A percentile compares a stretch with the other conserved stretches of the same genome.
These are phyloP conservation scores for Linum usitatissimum DNA, from an alignment of 345 rosid genomes.

Conservation along the genomic window DNA sequence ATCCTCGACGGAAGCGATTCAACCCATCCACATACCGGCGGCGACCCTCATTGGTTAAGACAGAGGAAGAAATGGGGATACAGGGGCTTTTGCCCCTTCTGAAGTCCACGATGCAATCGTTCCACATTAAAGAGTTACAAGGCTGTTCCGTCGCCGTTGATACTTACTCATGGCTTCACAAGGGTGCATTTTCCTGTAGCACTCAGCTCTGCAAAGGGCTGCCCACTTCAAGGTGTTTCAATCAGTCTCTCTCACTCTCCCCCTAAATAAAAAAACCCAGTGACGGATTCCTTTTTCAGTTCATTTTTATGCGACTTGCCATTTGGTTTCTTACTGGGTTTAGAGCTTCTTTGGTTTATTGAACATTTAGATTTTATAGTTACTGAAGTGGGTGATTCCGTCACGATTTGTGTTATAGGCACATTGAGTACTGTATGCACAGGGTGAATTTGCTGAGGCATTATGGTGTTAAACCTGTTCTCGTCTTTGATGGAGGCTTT, in stretches of 20 bases:
- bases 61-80: conserved; percentile 42
- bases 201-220: conserved; percentile 56
- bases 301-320: background rate
- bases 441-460: conserved; percentile 81
- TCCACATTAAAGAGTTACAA: conserved; percentile 61
- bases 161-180: conserved; percentile 93
- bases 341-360: background rate
- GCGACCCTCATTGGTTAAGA: background rate
- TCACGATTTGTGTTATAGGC: conserved; percentile 34
- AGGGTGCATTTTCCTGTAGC: conserved; percentile 64
- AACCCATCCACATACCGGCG: background rate
- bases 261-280: background rate
- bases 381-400: background rate
- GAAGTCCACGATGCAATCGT: conserved; percentile 71
- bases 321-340: conserved; percentile 6
- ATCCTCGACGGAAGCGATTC: background rate
- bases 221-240: conserved; percentile 46
- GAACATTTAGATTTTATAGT: background rate
- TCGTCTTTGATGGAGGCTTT: conserved; percentile 87
- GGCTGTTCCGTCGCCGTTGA: conserved; percentile 81
- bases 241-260: conserved; percentile 1
- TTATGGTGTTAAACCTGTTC: conserved; percentile 73
- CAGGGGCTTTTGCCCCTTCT: conserved; percentile 80
- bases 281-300: background rate
- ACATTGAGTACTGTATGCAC: conserved; percentile 87